Evolutionary conservation across 805 yeast genomes (phyloP).

Genomic region (Barnettozyma botsteinii): DNA sequence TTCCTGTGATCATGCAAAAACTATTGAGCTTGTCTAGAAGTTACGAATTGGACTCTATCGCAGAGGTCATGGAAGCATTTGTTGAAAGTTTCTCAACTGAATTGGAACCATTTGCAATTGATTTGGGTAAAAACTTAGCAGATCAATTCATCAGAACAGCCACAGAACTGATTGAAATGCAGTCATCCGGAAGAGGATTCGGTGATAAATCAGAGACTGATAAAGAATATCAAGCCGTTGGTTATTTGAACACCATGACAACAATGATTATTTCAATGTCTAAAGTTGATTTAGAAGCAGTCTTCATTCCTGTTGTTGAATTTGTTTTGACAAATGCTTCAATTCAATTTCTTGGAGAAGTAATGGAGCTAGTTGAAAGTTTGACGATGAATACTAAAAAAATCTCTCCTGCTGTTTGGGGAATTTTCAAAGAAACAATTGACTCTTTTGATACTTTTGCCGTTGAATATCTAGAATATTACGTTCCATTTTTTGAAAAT

Average conservation of each 20-base stretch:
- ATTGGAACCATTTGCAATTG: conserved; percentile 80
- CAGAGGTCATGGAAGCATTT: conserved; percentile 92
- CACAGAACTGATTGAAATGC: conserved; percentile 44
- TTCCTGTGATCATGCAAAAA: conserved; percentile 78
- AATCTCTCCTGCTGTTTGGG: conserved; percentile 49
- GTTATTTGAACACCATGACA: conserved; percentile 63
- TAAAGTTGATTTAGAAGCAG: conserved; percentile 45
- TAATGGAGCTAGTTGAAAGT: conserved; percentile 58
- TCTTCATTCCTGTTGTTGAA: conserved; percentile 52
- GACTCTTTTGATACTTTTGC: conserved; percentile 57
- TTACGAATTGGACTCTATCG: conserved; percentile 78
- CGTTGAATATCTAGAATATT: conserved; percentile 50
- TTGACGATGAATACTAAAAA: conserved; percentile 43
- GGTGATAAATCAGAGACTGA: conserved; percentile 38
- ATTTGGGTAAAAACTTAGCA: conserved; percentile 53
- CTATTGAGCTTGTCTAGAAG: conserved; percentile 69
- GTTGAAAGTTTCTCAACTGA: conserved; percentile 85
- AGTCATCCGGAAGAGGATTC: conserved; percentile 11
- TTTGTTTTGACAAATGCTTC: conserved; percentile 55
- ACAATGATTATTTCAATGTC: conserved; percentile 69
- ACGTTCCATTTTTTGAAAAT: conserved; percentile 51
- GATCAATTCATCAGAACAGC: conserved; percentile 57
- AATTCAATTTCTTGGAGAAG: conserved; percentile 55
- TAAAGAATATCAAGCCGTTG: conserved; percentile 63
- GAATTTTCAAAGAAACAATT: conserved; percentile 40